Base-by-base conservation (phyloP, 2,329 filamentous ascomycete species). In the Alternaria solani region DNA sequence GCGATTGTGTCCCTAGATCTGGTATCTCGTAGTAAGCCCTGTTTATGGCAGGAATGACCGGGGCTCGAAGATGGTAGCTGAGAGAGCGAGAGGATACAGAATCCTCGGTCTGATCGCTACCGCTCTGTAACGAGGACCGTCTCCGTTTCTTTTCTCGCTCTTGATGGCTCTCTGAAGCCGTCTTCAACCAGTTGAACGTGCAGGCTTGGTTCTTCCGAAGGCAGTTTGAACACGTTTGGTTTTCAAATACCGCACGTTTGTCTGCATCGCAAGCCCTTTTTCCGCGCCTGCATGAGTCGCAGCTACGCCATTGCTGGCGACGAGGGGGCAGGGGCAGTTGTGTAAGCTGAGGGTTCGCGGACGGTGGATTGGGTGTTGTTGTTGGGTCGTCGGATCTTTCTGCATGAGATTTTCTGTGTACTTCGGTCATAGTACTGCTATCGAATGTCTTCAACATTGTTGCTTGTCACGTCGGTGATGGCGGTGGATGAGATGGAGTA, bases 201-300 rank as follows among this genome's bases (percentile, higher is more conserved):
- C 80, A 82, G n/a, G 68, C 73, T 57, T 81, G 81, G 43, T 78
- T 79, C 55, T 77, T 81, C 65, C 77, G 77, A 30, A 70, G 76
- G 65, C 80, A 82, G 57, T 82, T 81, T 2, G 76, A 75, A 46
- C 80, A 82, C 6, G 72, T 64, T 25, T 63, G 48, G 64, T 67
- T 14, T 68, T 42, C 47, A 72, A 61, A 18, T 63, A 68, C 48
- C 66, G 69, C 49, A 69, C 72, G 18, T 73, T 36, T 73, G 8
- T 68, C 69, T 5, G 78, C 80, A 66, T 82, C 79, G 64, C 81
- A 82, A 4, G 77, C 79, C 58, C 79, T 68, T 65, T 82, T 82
- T 32, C 80, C 80, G 59, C 77, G 78, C 36, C 80, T 75, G 62
- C 81, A 82, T 51, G 80, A 79, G 57, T 82, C 81, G 61, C 81